phyloP scores from a whole-genome alignment of 2,329 filamentous ascomycete genomes.

The Talaromyces sp. region DNA sequence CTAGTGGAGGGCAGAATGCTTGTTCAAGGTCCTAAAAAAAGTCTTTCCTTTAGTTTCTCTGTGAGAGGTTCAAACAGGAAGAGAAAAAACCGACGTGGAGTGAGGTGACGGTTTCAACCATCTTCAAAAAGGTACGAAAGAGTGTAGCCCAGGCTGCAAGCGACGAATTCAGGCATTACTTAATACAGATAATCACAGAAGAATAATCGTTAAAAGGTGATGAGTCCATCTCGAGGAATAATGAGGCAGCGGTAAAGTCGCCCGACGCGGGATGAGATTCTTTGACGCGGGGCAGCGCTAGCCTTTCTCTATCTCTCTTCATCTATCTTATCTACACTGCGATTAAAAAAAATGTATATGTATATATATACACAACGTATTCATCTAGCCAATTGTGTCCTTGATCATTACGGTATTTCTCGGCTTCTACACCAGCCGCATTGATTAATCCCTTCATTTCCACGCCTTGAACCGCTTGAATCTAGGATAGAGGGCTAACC shows the following conservation, averaged over 20 bases:
- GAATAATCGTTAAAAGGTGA: background rate
- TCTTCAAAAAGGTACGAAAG: slow-evolving; percentile 16
- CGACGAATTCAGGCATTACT: slow-evolving; percentile 16
- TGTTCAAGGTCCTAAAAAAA: slow-evolving; percentile 46
- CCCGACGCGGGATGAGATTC: background rate
- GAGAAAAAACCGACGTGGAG: background rate
- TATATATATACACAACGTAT: background rate
- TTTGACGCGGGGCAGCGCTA: background rate
- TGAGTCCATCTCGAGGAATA: background rate
- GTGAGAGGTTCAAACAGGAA: background rate
- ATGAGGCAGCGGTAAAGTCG: background rate
- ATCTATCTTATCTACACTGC: background rate
- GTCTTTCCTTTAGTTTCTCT: background rate
- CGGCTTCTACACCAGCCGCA: background rate
- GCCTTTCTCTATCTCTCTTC: no score
- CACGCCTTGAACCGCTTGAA: background rate
- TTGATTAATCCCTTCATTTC: background rate
- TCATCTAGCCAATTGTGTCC: background rate
- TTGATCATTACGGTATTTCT: background rate
- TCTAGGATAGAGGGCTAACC: background rate
- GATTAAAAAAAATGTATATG: background rate
- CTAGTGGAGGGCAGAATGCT: slow-evolving; percentile 67
- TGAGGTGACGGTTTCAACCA: slow-evolving; percentile 16
- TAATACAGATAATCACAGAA: background rate
- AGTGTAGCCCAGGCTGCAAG: slow-evolving; percentile 10